Evolutionary conservation across 2,329 filamentous ascomycete genomes (phyloP), one percentile per base, ranked within the genome.

Genomic region (Boeremia lycopersici): DNA sequence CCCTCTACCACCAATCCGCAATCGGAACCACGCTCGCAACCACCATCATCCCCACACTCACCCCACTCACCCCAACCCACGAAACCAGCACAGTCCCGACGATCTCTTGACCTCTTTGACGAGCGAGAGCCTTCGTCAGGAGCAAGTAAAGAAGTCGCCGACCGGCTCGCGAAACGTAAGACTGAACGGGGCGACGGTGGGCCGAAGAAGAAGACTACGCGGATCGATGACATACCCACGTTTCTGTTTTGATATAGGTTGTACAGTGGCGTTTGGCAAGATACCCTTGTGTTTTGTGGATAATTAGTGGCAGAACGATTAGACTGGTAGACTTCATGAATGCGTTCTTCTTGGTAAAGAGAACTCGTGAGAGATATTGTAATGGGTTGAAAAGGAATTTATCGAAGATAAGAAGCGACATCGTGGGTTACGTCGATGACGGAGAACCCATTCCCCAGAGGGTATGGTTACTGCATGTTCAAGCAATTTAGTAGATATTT

Each of bases 191-290:
- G 67, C 4, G 61, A 64, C 62, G 68, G 5, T 62, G 68, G 13
- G 60, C 63, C 11, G 60, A 65, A 26, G 65, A 68, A 36, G 51
- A 69, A 66, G 39, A 53, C 52, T 25, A 64, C 66, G 19, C 60
- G 60, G 33, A 40, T 70, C n/a, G 72, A 75, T 42, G 74, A 76
- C 49, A 77, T 81, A 51, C 78, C 78, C 10, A 79, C 76, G 1
- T 81, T 81, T 49, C 55, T 79, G 25, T 70, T 78, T 49, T 80
- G 43, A 66, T 4, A 17, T 29, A 23, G 10, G 10, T n/a, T 12
- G 33, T 15, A 34, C 2, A 15, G 12, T 15, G 33, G 33, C 13
- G 33, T 9, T 36, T 25, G 44, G 13, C 26, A 40, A 40, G 45
- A 48, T 48, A 54, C 39, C 51, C 45, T 29, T 23, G 19, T 13